Conservation (phyloP, 176 grass and related monocot genomes). For the Carex littledalei region DNA sequence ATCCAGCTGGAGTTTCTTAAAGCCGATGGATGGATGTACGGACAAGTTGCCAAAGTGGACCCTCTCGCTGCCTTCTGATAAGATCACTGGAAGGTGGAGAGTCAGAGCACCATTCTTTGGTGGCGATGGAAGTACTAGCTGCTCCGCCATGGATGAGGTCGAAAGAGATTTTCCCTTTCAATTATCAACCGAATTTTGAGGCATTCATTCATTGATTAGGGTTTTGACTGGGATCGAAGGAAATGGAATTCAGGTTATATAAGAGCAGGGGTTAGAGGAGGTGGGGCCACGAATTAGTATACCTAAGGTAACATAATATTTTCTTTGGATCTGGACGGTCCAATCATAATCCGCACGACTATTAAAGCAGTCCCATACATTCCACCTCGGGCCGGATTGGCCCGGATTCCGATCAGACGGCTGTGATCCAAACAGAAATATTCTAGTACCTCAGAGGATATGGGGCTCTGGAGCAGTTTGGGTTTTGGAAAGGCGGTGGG, state of each 20-base stretch:
- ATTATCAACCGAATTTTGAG: background rate
- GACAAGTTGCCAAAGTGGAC: conserved; percentile 59
- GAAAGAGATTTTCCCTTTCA: background rate
- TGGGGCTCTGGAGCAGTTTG: background rate
- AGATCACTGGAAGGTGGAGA: conserved; percentile 41
- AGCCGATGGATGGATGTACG: conserved; percentile 33
- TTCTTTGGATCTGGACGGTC: no score
- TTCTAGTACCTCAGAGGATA: no score
- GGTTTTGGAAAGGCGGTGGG: background rate
- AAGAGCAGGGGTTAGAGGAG: conserved; percentile 3
- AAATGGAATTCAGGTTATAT: background rate
- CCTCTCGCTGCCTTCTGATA: conserved; percentile 57
- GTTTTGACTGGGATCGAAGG: background rate
- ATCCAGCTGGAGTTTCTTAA: conserved; percentile 41
- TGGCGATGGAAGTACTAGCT: conserved; percentile 7
- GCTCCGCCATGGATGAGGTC: conserved; percentile 26
- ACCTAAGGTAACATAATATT: no score
- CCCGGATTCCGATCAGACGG: no score
- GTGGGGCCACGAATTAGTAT: background rate
- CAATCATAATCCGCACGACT: no score
- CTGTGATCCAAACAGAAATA: no score
- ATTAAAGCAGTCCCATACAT: no score
- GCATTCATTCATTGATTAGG: background rate
- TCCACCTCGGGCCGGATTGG: no score
- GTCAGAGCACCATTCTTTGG: background rate